These are phyloP conservation scores for Cinchona pubescens DNA, from an alignment of 257 asterid genomes.

Conservation along the genomic window DNA sequence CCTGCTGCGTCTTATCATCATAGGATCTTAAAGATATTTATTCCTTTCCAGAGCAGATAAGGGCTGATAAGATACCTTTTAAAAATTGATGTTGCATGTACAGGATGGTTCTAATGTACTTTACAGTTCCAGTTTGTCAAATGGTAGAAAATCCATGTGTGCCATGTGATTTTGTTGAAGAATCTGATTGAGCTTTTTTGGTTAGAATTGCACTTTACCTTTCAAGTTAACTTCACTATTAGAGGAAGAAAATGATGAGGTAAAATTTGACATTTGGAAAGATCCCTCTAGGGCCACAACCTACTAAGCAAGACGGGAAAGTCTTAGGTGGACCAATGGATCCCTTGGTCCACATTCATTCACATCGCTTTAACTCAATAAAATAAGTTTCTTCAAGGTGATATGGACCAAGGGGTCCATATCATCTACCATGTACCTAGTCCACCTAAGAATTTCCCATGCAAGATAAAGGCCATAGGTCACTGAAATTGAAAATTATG, in stretches of 20 bases:
- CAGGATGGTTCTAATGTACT: not conserved
- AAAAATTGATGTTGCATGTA: not conserved
- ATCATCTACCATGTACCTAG: too few relatives aligned
- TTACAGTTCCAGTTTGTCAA: conserved; percentile 4
- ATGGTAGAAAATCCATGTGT: not conserved
- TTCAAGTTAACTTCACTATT: not conserved
- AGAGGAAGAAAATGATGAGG: not conserved
- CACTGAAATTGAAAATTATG: not conserved
- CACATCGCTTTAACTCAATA: too few relatives aligned
- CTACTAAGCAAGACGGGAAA: too few relatives aligned
- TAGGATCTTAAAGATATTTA: conserved; percentile 1
- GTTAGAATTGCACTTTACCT: not conserved
- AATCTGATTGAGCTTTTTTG: not conserved
- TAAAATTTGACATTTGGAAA: not conserved
- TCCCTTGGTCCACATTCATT: too few relatives aligned
- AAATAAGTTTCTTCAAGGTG: too few relatives aligned
- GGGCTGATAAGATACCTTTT: not conserved
- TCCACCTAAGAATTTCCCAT: too few relatives aligned
- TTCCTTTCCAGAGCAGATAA: not conserved
- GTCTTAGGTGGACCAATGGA: too few relatives aligned
- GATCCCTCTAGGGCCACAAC: not conserved
- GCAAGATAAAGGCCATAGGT: not conserved
- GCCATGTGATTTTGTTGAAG: not conserved
- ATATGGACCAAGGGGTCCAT: too few relatives aligned
- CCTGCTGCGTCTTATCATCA: not conserved